Evolutionary conservation across 768 basidiomycete genomes (phyloP), one percentile per base, ranked within the genome.

Genomic region (Amanita jacksonii): DNA sequence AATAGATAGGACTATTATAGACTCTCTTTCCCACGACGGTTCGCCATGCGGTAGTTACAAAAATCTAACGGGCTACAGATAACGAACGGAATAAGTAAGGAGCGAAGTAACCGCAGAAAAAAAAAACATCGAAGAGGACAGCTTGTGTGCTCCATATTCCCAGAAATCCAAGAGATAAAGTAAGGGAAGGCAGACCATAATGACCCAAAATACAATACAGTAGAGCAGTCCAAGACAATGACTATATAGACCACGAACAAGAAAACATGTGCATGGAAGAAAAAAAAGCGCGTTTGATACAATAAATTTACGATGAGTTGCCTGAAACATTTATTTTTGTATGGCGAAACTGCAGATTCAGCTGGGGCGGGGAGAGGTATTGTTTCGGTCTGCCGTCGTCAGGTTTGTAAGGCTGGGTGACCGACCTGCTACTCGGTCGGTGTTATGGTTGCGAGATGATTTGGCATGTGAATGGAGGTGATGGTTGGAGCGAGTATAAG

Each of bases 321-420:
- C 61, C 63, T 9, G 62, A 60, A 22, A 60, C 58, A 6, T 61
- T 55, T 65, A 66, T 62, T n/a, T n/a, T n/a, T n/a, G n/a, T n/a
- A n/a, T n/a, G n/a, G n/a, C n/a, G n/a, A n/a, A n/a, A n/a, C n/a
- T n/a, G n/a, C n/a, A n/a, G n/a, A n/a, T n/a, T n/a, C n/a, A n/a
- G n/a, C n/a, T n/a, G n/a, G n/a, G n/a, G n/a, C n/a, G n/a, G n/a
- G n/a, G n/a, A n/a, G n/a, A n/a, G n/a, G n/a, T n/a, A n/a, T n/a
- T n/a, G n/a, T n/a, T n/a, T n/a, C n/a, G n/a, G n/a, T n/a, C n/a
- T n/a, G n/a, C n/a, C n/a, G n/a, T n/a, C n/a, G n/a, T n/a, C n/a
- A n/a, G n/a, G n/a, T n/a, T n/a, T n/a, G n/a, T 12, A 19, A 18
- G 32, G 8, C 25, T 24, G 10, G 43, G 43, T 32, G 43, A 43